These are phyloP conservation scores for Podospora tetraspora DNA, from an alignment of 495 filamentous ascomycete genomes.

Conservation along the genomic window DNA sequence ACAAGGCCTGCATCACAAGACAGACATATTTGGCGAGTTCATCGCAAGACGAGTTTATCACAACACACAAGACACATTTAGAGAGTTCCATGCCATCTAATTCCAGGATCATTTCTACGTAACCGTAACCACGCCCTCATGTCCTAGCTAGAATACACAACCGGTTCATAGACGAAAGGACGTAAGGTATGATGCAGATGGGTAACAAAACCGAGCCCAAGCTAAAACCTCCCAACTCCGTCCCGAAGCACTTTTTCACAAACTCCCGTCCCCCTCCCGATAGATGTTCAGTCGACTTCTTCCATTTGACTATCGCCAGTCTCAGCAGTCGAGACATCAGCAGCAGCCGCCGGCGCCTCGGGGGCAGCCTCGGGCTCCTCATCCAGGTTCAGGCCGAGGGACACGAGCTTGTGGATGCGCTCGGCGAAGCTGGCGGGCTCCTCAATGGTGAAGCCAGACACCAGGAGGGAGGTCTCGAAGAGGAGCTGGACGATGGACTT, in stretches of 20 bases:
- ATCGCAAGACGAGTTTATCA: too few relatives aligned
- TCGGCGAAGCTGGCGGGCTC: conserved; percentile 96
- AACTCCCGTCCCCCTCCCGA: conserved; percentile 16
- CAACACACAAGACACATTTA: too few relatives aligned
- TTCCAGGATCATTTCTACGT: conserved; percentile 28
- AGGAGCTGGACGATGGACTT: conserved; percentile 97
- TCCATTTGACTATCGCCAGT: conserved; percentile 57
- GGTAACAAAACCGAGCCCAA: conserved; percentile 31
- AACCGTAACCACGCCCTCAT: conserved; percentile 20
- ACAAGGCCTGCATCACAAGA: too few relatives aligned
- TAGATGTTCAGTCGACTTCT: conserved; percentile 51
- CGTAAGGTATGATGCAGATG: conserved; percentile 32
- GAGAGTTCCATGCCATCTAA: conserved; percentile 1
- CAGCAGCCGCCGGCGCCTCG: conserved; percentile 52
- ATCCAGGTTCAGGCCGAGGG: conserved; percentile 91
- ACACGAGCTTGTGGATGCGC: conserved; percentile 98
- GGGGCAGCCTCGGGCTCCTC: conserved; percentile 73
- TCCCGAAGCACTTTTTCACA: conserved; percentile 38
- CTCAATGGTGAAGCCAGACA: conserved; percentile 98
- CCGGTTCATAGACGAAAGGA: conserved; percentile 16
- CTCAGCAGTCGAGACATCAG: conserved; percentile 46
- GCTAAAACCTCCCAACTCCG: conserved; percentile 45
- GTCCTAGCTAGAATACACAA: conserved; percentile 31
- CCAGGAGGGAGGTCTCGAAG: conserved; percentile 96
- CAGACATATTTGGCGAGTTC: too few relatives aligned